A percentile compares a stretch with the other conserved stretches of the same genome.
Evolutionary conservation across 768 basidiomycete species (phyloP).

Genomic region (Kwoniella shandongensis): DNA sequence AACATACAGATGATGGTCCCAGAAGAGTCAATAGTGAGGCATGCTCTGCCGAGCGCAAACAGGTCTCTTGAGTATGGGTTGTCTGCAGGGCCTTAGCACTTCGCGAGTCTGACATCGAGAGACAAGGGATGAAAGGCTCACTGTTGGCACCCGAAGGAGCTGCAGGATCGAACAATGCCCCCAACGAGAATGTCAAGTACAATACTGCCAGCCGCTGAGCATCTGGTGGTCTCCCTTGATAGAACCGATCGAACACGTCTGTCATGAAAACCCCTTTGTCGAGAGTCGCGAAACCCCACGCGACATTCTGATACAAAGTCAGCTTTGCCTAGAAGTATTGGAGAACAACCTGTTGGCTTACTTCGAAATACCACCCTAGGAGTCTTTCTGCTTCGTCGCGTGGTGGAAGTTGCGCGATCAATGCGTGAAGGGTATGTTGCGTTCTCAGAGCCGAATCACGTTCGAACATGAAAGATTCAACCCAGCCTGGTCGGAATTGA

Average conservation of each 20-base stretch:
- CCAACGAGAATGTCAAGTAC: constrained; percentile 13
- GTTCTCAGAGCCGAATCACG: constrained; percentile 12
- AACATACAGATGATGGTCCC: constrained; percentile 7
- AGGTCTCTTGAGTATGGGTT: not conserved
- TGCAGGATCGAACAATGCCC: constrained; percentile 18
- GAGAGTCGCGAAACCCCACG: constrained; percentile 19
- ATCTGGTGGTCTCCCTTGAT: constrained; percentile 3
- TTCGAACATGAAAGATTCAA: constrained; percentile 19
- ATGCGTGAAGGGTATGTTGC: constrained; percentile 1
- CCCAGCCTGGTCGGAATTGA: constrained; percentile 17
- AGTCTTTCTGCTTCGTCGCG: constrained; percentile 11
- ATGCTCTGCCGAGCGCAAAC: not conserved
- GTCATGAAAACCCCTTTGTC: constrained; percentile 7
- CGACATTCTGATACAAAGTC: constrained; percentile 17
- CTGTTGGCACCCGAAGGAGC: constrained; percentile 8
- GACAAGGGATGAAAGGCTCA: constrained; percentile 1
- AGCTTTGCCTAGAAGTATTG: not conserved
- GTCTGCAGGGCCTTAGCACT: not conserved
- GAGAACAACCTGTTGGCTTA: not conserved
- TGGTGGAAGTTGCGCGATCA: constrained; percentile 15
- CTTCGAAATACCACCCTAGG: constrained; percentile 10
- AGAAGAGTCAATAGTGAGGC: constrained; percentile 1
- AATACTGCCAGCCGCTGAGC: constrained; percentile 18
- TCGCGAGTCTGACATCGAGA: not conserved
- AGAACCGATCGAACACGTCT: constrained; percentile 19